Percentiles rank a stretch among this genome's conserved stretches.
Evolutionary conservation across 2,329 filamentous ascomycete genomes (phyloP).

Genomic region (Aspergillus neotritici): DNA sequence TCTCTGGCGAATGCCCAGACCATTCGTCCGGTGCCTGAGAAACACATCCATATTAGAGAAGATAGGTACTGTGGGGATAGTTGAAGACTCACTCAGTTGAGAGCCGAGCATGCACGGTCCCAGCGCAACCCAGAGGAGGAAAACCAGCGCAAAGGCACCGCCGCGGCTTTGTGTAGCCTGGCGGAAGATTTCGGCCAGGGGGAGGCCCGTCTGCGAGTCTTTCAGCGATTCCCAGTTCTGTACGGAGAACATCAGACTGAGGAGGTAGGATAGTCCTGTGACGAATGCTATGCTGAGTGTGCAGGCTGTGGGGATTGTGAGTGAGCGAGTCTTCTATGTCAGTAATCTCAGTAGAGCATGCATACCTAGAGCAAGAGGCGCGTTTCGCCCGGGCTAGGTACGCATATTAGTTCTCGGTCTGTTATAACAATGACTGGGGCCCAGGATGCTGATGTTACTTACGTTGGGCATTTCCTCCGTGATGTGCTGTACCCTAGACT

Average conservation of each 20-base stretch:
- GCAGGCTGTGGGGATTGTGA: conserved; percentile 27
- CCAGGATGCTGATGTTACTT: conserved; percentile 15
- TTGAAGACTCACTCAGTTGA: conserved; percentile 23
- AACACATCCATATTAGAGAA: neutral
- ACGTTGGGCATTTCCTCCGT: conserved; percentile 50
- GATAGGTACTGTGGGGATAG: neutral
- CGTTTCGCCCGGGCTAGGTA: conserved; percentile 25
- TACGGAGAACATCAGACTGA: conserved; percentile 50
- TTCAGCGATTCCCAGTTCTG: conserved; percentile 44
- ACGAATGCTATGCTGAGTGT: conserved; percentile 48
- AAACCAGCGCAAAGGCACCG: conserved; percentile 48
- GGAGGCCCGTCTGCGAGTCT: conserved; percentile 42
- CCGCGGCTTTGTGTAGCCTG: conserved; percentile 49
- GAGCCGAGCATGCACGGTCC: conserved; percentile 31
- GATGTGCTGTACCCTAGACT: conserved; percentile 34
- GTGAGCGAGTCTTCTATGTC: no score
- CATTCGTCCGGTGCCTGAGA: conserved; percentile 47
- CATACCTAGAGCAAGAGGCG: conserved; percentile 27
- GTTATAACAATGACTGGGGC: no score
- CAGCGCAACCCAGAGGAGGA: conserved; percentile 34
- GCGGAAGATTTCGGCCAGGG: conserved; percentile 61
- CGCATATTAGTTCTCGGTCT: neutral
- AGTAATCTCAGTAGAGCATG: no score
- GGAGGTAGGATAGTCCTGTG: conserved; percentile 47
- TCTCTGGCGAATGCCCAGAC: conserved; percentile 57